These are phyloP conservation scores for Leucosporidium scottii DNA, from an alignment of 768 basidiomycete species.

Conservation along the genomic window DNA sequence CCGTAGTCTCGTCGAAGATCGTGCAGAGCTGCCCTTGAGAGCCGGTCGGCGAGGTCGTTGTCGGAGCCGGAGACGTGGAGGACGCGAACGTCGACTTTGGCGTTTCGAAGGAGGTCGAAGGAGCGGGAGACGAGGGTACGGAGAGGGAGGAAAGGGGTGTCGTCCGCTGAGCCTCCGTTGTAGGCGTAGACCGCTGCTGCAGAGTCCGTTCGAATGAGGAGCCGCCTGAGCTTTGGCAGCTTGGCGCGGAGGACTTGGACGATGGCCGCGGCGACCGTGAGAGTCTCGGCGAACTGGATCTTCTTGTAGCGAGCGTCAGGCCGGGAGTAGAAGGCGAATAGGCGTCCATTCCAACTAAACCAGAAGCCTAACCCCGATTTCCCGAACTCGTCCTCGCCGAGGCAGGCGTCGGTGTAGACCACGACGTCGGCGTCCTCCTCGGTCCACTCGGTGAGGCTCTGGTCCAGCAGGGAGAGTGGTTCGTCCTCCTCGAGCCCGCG, in stretches of 20 bases:
- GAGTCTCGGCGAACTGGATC: background rate
- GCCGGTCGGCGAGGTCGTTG: no score
- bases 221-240: background rate
- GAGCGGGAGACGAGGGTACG: no score
- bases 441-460: background rate
- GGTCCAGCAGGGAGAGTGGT: background rate
- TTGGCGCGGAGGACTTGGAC: background rate
- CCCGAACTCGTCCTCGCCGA: background rate
- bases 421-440: background rate
- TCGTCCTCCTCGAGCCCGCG: no score
- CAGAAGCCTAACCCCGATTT: background rate
- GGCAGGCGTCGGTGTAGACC: background rate
- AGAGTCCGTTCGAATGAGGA: background rate
- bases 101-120: no score
- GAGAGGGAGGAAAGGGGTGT: no score
- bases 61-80: no score
- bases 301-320: background rate
- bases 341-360: background rate
- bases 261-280: background rate
- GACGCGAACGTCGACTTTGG: no score
- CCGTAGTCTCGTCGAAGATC: no score
- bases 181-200: background rate
- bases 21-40: no score
- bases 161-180: background rate
- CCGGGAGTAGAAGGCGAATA: background rate